Conservation (phyloP, 2,329 filamentous ascomycete species). For the Hymenoscyphus infarciens region DNA sequence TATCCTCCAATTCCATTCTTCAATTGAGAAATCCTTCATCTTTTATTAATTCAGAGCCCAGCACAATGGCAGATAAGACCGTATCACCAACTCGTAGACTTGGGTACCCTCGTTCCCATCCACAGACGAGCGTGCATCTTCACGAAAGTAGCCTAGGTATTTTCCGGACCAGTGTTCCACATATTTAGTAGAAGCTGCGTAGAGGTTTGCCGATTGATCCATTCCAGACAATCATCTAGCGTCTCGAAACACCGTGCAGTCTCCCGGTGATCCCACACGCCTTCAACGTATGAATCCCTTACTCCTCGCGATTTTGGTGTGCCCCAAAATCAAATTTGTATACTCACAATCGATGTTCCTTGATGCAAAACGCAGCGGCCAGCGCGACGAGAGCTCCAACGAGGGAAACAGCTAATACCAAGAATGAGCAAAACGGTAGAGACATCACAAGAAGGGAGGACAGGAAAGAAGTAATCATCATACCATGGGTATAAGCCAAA, state of each 20-base stretch:
- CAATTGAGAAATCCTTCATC: too few species aligned
- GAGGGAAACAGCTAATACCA: slow-evolving; percentile 4
- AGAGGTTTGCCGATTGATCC: too few species aligned
- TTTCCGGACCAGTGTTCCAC: too few species aligned
- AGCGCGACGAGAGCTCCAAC: slow-evolving; percentile 7
- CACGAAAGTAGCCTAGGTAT: too few species aligned
- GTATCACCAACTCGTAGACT: too few species aligned
- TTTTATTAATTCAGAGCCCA: too few species aligned
- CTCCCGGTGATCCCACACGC: background rate
- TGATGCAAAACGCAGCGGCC: slow-evolving; percentile 7
- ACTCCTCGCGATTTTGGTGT: background rate
- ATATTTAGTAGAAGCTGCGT: too few species aligned
- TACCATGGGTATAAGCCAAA: slow-evolving; percentile 11
- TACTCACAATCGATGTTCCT: slow-evolving; percentile 9
- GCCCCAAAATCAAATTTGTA: background rate
- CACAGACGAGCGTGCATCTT: too few species aligned
- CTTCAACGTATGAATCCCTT: background rate
- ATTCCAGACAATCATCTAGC: background rate
- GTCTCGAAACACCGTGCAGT: background rate
- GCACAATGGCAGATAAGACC: too few species aligned
- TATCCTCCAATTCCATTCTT: too few species aligned
- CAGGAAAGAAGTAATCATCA: background rate
- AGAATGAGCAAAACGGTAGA: background rate
- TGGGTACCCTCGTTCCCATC: too few species aligned
- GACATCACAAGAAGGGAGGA: background rate